These are phyloP conservation scores for Phytophthora cactorum DNA, from an alignment of 352 stramenopile species.

Conservation along the genomic window DNA sequence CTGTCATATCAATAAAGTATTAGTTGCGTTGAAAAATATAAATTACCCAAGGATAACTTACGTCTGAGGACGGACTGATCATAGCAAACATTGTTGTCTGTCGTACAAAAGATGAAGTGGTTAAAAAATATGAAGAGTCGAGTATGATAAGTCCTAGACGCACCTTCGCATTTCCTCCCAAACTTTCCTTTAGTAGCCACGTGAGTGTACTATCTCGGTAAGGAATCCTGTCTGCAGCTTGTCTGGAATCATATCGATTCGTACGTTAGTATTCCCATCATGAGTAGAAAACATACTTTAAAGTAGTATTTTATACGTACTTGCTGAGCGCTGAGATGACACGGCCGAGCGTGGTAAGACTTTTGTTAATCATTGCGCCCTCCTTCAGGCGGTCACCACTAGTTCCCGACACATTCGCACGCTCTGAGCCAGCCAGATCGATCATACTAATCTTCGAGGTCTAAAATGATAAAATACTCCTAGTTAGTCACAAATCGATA, in stretches of 20 bases:
- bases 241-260: slow-evolving; percentile 25
- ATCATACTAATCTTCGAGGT: slow-evolving; percentile 90
- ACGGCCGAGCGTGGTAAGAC: slow-evolving; percentile 87
- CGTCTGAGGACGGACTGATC: slow-evolving; percentile 77
- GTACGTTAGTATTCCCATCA: slow-evolving; percentile 1
- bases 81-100: slow-evolving; percentile 91
- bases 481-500: neutral
- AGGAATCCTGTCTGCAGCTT: slow-evolving; percentile 67
- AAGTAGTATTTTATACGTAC: slow-evolving; percentile 24
- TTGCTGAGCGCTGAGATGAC: slow-evolving; percentile 90
- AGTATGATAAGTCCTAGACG: neutral
- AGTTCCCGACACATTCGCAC: slow-evolving; percentile 80
- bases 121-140: neutral
- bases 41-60: slow-evolving; percentile 22
- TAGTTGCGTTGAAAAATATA: neutral
- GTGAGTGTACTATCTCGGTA: slow-evolving; percentile 89
- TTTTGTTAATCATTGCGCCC: slow-evolving; percentile 94
- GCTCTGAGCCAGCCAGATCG: slow-evolving; percentile 84
- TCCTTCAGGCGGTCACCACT: slow-evolving; percentile 91
- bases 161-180: slow-evolving; percentile 84
- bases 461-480: slow-evolving; percentile 25
- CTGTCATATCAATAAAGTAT: slow-evolving; percentile 21
- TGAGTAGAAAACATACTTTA: neutral
- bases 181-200: slow-evolving; percentile 87
- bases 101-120: neutral